Conservation (phyloP, 352 stramenopile species). For the Pythium dissotocum region DNA sequence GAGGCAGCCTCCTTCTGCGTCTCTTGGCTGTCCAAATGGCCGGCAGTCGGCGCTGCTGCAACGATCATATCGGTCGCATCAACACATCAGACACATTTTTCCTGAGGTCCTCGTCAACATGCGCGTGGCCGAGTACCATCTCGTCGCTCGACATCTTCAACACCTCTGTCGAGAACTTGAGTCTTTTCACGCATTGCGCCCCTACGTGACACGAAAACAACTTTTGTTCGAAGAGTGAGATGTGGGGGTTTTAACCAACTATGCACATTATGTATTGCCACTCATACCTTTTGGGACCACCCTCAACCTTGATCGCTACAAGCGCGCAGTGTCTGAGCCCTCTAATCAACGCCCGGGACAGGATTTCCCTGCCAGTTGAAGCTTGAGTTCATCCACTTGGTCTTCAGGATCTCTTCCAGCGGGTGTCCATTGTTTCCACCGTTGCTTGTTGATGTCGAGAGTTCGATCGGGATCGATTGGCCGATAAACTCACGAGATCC, state of each 20-base stretch:
- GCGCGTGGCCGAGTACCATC: too few relatives aligned
- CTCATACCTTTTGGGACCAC: background rate
- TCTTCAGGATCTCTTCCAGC: slow-evolving; percentile 80
- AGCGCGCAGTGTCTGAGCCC: background rate
- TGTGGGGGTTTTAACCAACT: background rate
- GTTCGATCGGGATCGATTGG: slow-evolving; percentile 60
- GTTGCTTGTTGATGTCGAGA: slow-evolving; percentile 27
- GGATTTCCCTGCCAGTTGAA: slow-evolving; percentile 50
- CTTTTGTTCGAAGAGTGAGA: background rate
- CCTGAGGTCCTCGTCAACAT: too few relatives aligned
- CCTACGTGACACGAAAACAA: background rate
- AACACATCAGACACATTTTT: too few relatives aligned
- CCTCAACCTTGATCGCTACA: background rate
- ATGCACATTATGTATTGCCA: background rate
- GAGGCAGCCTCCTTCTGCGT: background rate
- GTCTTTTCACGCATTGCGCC: background rate
- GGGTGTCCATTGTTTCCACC: slow-evolving; percentile 49
- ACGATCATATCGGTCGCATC: too few relatives aligned
- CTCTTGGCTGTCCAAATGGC: background rate
- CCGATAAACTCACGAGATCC: slow-evolving; percentile 58
- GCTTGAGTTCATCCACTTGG: slow-evolving; percentile 58
- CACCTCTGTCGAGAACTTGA: too few relatives aligned
- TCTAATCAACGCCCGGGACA: slow-evolving; percentile 55
- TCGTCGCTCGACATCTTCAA: too few relatives aligned
- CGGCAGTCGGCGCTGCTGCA: background rate